Percentiles rank a stretch among this genome's conserved stretches.
Conservation (phyloP, 495 filamentous ascomycete species). For the Neurospora intermedia region DNA sequence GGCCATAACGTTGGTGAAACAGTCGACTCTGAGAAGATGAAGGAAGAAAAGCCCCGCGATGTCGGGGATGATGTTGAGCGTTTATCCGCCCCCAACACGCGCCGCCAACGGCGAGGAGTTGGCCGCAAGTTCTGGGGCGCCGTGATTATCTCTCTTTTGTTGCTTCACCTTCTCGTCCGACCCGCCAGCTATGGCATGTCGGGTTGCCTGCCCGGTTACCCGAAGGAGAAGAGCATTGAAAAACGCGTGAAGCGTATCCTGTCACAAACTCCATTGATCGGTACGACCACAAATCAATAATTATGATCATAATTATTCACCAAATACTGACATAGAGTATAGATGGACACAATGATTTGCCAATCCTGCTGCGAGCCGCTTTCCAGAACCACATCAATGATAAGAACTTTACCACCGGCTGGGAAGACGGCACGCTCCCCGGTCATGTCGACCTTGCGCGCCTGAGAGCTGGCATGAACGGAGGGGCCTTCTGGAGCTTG, state of each 20-base stretch:
- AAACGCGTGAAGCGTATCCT: slow-evolving; percentile 61
- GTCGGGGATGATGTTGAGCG: background rate
- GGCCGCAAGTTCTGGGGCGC: background rate
- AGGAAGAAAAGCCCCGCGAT: background rate
- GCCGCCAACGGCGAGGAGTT: background rate
- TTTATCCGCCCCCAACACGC: background rate
- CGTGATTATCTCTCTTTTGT: background rate
- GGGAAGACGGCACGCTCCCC: slow-evolving; percentile 52
- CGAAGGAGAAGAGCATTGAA: slow-evolving; percentile 35
- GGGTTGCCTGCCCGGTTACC: background rate
- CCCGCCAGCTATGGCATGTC: slow-evolving; percentile 1
- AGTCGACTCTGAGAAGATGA: background rate
- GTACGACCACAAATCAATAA: slow-evolving; percentile 26
- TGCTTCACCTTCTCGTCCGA: background rate
- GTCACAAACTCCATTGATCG: slow-evolving; percentile 66
- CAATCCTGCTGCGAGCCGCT: slow-evolving; percentile 54
- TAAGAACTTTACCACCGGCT: slow-evolving; percentile 57
- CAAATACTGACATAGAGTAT: slow-evolving; percentile 3
- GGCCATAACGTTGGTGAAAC: background rate
- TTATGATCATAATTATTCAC: no score
- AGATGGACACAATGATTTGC: slow-evolving; percentile 92
- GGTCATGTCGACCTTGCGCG: slow-evolving; percentile 74
- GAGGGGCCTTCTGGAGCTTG: slow-evolving; percentile 88
- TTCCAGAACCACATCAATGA: slow-evolving; percentile 73
- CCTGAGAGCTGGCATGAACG: slow-evolving; percentile 45